Base-by-base conservation (phyloP, 1,284 basidiomycete species). In the Pholiota adiposa region DNA sequence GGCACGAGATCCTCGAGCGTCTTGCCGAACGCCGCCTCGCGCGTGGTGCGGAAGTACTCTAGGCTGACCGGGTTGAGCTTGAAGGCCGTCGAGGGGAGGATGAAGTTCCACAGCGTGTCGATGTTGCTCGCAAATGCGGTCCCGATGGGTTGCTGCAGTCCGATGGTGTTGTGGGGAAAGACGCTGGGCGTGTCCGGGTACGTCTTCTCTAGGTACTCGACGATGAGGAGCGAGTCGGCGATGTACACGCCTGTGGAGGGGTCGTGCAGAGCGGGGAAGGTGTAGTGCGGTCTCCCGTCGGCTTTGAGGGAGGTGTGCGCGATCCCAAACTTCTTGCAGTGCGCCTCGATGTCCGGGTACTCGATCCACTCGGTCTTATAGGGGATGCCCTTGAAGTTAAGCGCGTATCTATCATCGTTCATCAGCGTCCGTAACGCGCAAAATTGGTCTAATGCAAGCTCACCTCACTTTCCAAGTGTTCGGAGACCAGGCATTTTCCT, bases 131-230 rank as follows among this genome's bases (percentile, higher is more conserved):
- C 23, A 40, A 72, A 65, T 1, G 63, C 61, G 16, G 64, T 62
- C 12, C 56, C 36, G 61, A 78, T 76, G 5, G 73, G 71, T 4
- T 65, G 60, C 38, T 74, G 73, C 2, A 80, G 66, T 12, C 70
- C 73, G 21, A 66, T 60, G 0, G 72, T 71, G 27, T 71, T 68
- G n/a, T 62, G 23, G 1, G 70, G 70, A 31, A 73, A 66, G 8
- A 76, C 61, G 19, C 57, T 56, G 4, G 69, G 72, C 0, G 74
- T 72, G 34, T 75, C 70, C 0, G 81, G 80, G 67, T 82, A 84
- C 11, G 73, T 74, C 38, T 70, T 65, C 60, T 83, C 82, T 55
- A 83, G 74, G 57, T 82, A 83, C 41, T 74, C 67, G 0, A 76
- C 79, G 56, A 83, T 83, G 8, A 51, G 50, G 7, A 65, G 19